A percentile compares a stretch with the other conserved stretches of the same genome.
Evolutionary conservation across 805 yeast species (phyloP).

Genomic region (Monosporozyma yasuniensis): DNA sequence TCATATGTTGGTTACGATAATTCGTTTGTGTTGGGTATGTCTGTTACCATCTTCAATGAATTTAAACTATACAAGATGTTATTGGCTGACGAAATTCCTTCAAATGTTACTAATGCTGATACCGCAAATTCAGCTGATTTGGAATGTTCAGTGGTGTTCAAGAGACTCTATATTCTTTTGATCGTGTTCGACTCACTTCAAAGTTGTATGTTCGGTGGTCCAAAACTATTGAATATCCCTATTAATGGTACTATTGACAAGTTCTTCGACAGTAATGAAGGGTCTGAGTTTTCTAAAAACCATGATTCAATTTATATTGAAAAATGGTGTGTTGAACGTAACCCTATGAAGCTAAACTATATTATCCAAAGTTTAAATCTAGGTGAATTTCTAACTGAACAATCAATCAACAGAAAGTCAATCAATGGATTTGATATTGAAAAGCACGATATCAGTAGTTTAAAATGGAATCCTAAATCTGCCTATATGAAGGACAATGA

Average conservation of each 20-base stretch:
- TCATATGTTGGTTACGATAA: conserved; percentile 52
- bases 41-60: conserved; percentile 50
- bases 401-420: conserved; percentile 21
- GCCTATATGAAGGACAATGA: conserved; percentile 1
- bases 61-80: conserved; percentile 39
- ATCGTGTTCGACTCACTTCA: conserved; percentile 44
- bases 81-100: conserved; percentile 11
- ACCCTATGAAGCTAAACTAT: conserved; percentile 13
- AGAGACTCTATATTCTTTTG: conserved; percentile 41
- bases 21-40: conserved; percentile 46
- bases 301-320: not conserved
- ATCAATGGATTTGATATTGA: conserved; percentile 6
- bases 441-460: not conserved
- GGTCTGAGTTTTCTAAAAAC: not conserved
- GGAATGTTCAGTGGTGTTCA: conserved; percentile 30
- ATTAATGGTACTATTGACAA: conserved; percentile 14
- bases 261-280: conserved; percentile 5
- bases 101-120: conserved; percentile 18
- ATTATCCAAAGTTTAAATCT: conserved; percentile 21
- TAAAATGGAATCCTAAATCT: conserved; percentile 13
- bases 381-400: conserved; percentile 19
- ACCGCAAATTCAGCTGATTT: conserved; percentile 9
- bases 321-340: conserved; percentile 27
- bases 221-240: conserved; percentile 27
- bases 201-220: conserved; percentile 44